Evolutionary conservation across 352 stramenopile species (phyloP), one percentile per base, ranked within the genome.

Genomic region (Lagenidium giganteum): DNA sequence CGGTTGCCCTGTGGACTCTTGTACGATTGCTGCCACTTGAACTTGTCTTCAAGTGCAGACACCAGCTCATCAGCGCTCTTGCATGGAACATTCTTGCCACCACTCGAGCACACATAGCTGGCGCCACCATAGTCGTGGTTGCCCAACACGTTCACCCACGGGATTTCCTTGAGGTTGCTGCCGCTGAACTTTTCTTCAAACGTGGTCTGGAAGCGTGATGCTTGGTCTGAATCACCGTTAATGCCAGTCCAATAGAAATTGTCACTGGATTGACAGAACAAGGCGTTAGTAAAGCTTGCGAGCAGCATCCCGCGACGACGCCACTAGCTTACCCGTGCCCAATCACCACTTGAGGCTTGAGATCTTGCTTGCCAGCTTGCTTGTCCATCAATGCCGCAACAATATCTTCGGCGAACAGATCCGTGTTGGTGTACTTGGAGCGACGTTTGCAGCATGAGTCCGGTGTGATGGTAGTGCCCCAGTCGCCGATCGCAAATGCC

Each of bases 61-160:
- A 89, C 23, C 12, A 93, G 32, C 13, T 70, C 68, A 7, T 17
- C 43, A 13, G 57, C 67, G 25, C 62, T 70, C 9, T 55, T 61
- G 45, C 81, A 93, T 17, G 78, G 37, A 0, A 65, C 52, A 1
- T 65, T 64, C n/a, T 51, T 29, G 8, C 62, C 67, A 9, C 62
- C 65, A 13, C 53, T 42, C 6, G 70, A 64, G 35, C 82, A 94
- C n/a, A 88, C 64, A 41, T 70, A 94, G 22, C 74, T 87, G 6
- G 75, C 70, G 6, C 82, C 82, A 33, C 82, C 79, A 27, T 92
- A 89, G 57, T 94, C 82, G 49, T 92, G 82, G 55, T 94, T 94
- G 28, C 82, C 82, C 57, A 90, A 69, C 28, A 92, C 76, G 25
- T 85, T 92, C 13, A 92, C 61, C 82, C 79, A 92, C 14, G 79